Percentiles rank a stretch among this genome's conserved stretches.
Conservation (phyloP, 306 rosid genomes). For the Cajanus cajan region DNA sequence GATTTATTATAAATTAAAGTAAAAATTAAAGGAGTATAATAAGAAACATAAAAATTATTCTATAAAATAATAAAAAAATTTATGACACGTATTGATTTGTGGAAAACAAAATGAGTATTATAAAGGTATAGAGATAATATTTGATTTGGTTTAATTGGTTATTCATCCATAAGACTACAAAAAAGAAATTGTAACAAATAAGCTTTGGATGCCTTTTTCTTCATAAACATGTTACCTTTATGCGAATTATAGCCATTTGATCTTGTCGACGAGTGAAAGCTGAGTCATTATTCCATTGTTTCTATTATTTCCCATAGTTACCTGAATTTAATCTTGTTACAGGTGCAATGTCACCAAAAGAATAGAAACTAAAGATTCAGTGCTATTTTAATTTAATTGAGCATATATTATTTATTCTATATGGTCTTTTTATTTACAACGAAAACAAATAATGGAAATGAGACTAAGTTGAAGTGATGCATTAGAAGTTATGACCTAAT, state of each 20-base stretch:
- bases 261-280: background rate
- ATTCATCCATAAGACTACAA: background rate
- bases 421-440: background rate
- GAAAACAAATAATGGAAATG: background rate
- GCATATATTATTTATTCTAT: background rate
- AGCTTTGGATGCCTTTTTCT: background rate
- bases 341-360: background rate
- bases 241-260: background rate
- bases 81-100: too few species aligned
- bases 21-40: too few species aligned
- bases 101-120: too few species aligned
- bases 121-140: too few species aligned
- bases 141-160: slow-evolving; percentile 4
- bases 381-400: background rate
- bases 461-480: background rate
- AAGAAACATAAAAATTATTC: too few species aligned
- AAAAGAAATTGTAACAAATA: background rate
- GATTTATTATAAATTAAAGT: too few species aligned
- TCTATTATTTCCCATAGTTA: background rate
- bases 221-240: background rate
- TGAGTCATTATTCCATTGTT: background rate
- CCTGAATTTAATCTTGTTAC: background rate
- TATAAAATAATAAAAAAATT: too few species aligned
- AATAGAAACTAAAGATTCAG: background rate
- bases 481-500: too few species aligned